Percentiles rank a stretch among this genome's conserved stretches.
phyloP scores from a whole-genome alignment of 148 eudicot genomes.

The Vaccinium myrtillus region DNA sequence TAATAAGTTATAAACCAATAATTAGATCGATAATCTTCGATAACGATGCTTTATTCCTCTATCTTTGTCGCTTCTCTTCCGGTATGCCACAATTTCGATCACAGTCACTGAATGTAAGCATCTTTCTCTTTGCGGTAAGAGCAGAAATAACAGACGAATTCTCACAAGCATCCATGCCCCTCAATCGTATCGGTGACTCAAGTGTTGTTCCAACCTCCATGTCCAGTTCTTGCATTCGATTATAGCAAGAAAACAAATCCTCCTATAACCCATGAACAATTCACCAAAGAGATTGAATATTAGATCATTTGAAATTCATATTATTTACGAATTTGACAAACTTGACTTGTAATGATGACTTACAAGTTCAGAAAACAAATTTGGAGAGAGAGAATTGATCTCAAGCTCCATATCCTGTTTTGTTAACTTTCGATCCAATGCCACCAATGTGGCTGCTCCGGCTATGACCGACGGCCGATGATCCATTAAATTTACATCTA shows the following conservation, averaged over 20 bases:
- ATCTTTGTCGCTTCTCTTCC: slow-evolving; percentile 15
- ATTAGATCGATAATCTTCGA: background rate
- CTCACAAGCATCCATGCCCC: slow-evolving; percentile 17
- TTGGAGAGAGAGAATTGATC: slow-evolving; percentile 26
- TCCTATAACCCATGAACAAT: slow-evolving; percentile 24
- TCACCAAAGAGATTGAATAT: background rate
- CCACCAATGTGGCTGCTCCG: slow-evolving; percentile 39
- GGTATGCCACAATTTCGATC: slow-evolving; percentile 18
- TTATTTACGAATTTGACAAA: background rate
- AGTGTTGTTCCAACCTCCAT: slow-evolving; percentile 1
- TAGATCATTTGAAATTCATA: background rate
- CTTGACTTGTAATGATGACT: slow-evolving; percentile 13
- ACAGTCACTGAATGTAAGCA: slow-evolving; percentile 15
- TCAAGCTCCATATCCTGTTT: slow-evolving; percentile 32
- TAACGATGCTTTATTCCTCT: background rate
- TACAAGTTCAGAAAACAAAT: slow-evolving; percentile 33
- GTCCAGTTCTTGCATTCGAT: slow-evolving; percentile 30
- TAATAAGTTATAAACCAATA: background rate
- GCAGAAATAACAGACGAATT: slow-evolving; percentile 17
- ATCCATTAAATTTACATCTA: slow-evolving; percentile 40
- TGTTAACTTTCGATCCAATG: slow-evolving; percentile 43
- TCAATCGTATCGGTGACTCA: background rate
- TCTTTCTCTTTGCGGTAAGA: slow-evolving; percentile 26
- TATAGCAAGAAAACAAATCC: slow-evolving; percentile 42
- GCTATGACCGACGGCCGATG: slow-evolving; percentile 42